phyloP scores from a whole-genome alignment of 352 stramenopile genomes.

The Thraustochytrium aureum region DNA sequence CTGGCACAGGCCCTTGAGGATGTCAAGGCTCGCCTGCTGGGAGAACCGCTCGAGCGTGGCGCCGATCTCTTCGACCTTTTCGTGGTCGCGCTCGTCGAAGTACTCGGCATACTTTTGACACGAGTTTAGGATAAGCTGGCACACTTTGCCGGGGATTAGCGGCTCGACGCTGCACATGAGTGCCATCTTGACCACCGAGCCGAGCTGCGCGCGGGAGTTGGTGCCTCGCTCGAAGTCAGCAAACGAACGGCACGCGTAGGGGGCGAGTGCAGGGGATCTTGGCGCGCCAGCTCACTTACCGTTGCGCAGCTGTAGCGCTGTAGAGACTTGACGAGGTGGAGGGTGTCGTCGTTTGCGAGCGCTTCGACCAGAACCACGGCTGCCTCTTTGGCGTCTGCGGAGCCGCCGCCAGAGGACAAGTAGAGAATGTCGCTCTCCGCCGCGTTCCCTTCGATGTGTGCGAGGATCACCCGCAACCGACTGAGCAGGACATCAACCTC shows the following conservation, averaged over 20 bases:
- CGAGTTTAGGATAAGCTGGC: constrained; percentile 27
- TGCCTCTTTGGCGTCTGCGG: constrained; percentile 47
- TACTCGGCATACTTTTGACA: constrained; percentile 53
- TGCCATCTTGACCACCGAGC: constrained; percentile 35
- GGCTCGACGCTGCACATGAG: constrained; percentile 39
- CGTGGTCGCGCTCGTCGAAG: constrained; percentile 33
- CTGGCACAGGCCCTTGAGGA: constrained; percentile 46
- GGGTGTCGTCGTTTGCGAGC: constrained; percentile 44
- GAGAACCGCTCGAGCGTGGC: constrained; percentile 50
- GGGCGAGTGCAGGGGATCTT: too few species aligned
- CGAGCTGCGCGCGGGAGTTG: too few species aligned
- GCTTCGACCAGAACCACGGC: constrained; percentile 9
- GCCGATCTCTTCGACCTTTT: constrained; percentile 52
- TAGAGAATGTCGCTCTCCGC: neutral
- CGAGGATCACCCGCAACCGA: constrained; percentile 35
- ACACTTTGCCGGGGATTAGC: constrained; percentile 29
- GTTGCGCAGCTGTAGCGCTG: constrained; percentile 40
- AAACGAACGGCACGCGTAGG: neutral
- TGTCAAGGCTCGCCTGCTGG: constrained; percentile 7
- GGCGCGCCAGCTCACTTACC: constrained; percentile 4
- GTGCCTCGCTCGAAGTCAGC: too few species aligned
- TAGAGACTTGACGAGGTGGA: constrained; percentile 34
- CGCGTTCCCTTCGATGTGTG: constrained; percentile 46
- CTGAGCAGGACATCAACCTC: constrained; percentile 13
- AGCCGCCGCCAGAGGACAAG: constrained; percentile 16